Evolutionary conservation across 2,329 filamentous ascomycete species (phyloP), one percentile per base, ranked within the genome.

Genomic region (Trichophyton equinum): DNA sequence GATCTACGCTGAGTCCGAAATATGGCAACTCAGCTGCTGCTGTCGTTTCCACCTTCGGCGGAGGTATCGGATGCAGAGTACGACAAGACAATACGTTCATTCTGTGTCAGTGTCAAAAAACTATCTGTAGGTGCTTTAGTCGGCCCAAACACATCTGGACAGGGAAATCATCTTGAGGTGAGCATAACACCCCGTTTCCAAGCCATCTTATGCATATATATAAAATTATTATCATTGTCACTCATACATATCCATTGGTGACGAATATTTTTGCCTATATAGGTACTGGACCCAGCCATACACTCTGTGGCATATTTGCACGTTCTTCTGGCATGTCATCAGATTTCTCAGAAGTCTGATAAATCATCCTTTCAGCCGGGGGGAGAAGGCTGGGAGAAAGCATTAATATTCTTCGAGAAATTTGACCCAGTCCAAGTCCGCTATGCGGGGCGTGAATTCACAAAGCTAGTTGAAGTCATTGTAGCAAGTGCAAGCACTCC

Each of bases 261-360:
- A 36, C 40, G 25, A 57, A 57, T 36, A 57, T 44, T 9, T 25
- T 25, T 18, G 4, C 40, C 8, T 40, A 25, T 30, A 3, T 40
- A 36, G 46, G 56, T 42, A 44, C 66, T 85, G 62, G 77, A 85
- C 65, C 83, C 85, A 20, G 71, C 78, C 6, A 70, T 77, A 44
- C 82, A 87, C 69, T 81, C 81, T 18, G 76, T 86, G 63, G 75
- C 81, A 7, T 87, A 85, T 70, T 72, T 84, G 57, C 79, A 77
- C 63, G 74, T 81, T 55, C 75, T 87, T 42, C 70, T 76, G 55
- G 74, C 77, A 36, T 77, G 79, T 63, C 75, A 83, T 61, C 69
- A 74, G 44, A 70, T 63, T 47, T 38, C 68, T 36, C 68, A 74
- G 67, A 70, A 74, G 66, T 70, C 68, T 60, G 64, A 71, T 60